These are phyloP conservation scores for Breviolum minutum DNA, from an alignment of 73 alveolate species.

Conservation along the genomic window DNA sequence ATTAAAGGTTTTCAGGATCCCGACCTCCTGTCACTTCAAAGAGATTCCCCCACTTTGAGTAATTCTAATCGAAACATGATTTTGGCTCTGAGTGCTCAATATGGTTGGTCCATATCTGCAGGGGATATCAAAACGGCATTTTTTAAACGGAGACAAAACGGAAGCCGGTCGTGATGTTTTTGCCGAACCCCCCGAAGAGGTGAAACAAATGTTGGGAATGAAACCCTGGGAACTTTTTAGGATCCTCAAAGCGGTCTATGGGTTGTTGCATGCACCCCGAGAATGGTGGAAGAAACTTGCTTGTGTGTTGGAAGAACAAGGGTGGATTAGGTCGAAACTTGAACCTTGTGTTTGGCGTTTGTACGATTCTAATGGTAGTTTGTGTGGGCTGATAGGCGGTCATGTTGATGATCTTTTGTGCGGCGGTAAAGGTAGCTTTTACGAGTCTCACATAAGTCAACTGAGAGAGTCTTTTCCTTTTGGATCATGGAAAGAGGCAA, in stretches of 20 bases:
- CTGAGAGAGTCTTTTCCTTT: neutral
- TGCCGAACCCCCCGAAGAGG: constrained; percentile 37
- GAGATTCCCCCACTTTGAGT: neutral
- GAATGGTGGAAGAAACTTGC: neutral
- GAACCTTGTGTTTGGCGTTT: constrained; percentile 40
- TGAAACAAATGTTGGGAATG: neutral
- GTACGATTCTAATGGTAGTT: neutral
- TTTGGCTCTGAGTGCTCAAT: neutral
- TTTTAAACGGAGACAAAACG: constrained; percentile 30
- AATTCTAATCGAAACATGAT: neutral
- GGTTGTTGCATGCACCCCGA: neutral
- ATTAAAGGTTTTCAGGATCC: constrained; percentile 8
- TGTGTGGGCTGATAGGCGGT: neutral
- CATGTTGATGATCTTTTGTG: neutral
- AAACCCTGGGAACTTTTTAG: neutral
- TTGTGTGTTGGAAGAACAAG: neutral
- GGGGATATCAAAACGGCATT: neutral
- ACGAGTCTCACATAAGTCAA: neutral
- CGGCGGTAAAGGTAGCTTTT: neutral
- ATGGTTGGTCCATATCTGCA: neutral
- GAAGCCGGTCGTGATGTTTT: neutral
- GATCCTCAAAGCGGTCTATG: constrained; percentile 20
- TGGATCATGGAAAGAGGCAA: neutral
- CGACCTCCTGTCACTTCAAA: neutral
- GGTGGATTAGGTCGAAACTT: neutral